Conservation (phyloP, 1,284 basidiomycete species). For the Leccinum subfulvum region DNA sequence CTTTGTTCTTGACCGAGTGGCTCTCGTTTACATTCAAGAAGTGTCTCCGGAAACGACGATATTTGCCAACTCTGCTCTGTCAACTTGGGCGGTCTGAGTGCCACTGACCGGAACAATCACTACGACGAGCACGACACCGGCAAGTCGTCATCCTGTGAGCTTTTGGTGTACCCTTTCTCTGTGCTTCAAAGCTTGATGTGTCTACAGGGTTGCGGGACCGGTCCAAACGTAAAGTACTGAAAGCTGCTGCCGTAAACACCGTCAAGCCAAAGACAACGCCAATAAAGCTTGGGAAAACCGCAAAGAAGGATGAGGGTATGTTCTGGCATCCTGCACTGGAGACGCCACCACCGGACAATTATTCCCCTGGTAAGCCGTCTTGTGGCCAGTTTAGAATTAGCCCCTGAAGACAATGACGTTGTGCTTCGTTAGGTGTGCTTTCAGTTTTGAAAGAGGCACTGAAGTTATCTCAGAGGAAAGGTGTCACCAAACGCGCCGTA, state of each 20-base stretch:
- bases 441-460: constrained; percentile 61
- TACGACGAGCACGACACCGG: constrained; percentile 43
- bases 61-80: constrained; percentile 51
- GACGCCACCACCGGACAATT: constrained; percentile 60
- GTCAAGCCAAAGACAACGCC: constrained; percentile 2
- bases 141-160: constrained; percentile 1
- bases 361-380: constrained; percentile 59
- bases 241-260: neutral
- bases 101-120: constrained; percentile 43
- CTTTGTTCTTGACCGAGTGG: too few relatives aligned
- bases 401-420: constrained; percentile 3
- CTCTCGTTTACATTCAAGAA: constrained; percentile 12
- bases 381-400: constrained; percentile 1
- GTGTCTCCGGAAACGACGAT: constrained; percentile 17
- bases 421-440: constrained; percentile 56
- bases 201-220: constrained; percentile 12
- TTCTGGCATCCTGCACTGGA: constrained; percentile 63
- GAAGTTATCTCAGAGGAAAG: constrained; percentile 48
- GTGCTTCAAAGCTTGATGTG: neutral
- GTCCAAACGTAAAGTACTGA: constrained; percentile 9
- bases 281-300: constrained; percentile 13
- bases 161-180: neutral
- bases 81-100: constrained; percentile 39
- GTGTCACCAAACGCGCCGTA: constrained; percentile 56
- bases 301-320: constrained; percentile 37